Evolutionary conservation across 768 basidiomycete genomes (phyloP), one percentile per base, ranked within the genome.

Genomic region (Suillus spraguei): DNA sequence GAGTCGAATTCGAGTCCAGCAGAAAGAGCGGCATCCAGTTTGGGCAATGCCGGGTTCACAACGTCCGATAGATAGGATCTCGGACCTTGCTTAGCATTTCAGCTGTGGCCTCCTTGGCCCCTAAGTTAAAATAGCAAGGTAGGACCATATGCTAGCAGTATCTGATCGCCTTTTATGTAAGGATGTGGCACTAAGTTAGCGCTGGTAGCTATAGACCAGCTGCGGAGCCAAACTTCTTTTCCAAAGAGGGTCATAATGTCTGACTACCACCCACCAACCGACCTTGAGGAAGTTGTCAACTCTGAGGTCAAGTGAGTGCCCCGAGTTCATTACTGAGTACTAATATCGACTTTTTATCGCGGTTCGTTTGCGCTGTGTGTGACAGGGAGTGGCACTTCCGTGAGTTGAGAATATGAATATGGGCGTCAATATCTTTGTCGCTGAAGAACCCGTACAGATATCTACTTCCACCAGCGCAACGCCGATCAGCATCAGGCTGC

Each of bases 331-430:
- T 39, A 36, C 47, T 24, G 53, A 60, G 28, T 52, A 20, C 20
- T 28, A 33, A 14, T 59, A 20, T 60, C 22, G 28, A 39, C 36
- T 33, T 42, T 38, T 36, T 22, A 44, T 38, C 35, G n/a, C 38
- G 56, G 32, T 50, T 35, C 20, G 16, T 60, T 22, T 47, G 49
- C 2, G 53, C 56, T 38, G 42, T 32, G 63, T 59, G 49, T 39
- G 33, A 22, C 68, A 90, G 90, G 72, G 90, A 91, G 71, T 91
- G 90, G 90, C 90, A 91, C 69, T 91, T 91, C 69, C 90, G 90
- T 90, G 71, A 68, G 85, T 74, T 24, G 33, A 41, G 56, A 32
- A 3, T 5, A 28, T 20, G 56, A 32, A 3, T 5, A 28, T 20
- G 52, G 35, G 11, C 59, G 47, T 10, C 9, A 39, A 7, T 32